phyloP scores from a whole-genome alignment of 1,284 basidiomycete genomes.

The Omphalotus olearius region DNA sequence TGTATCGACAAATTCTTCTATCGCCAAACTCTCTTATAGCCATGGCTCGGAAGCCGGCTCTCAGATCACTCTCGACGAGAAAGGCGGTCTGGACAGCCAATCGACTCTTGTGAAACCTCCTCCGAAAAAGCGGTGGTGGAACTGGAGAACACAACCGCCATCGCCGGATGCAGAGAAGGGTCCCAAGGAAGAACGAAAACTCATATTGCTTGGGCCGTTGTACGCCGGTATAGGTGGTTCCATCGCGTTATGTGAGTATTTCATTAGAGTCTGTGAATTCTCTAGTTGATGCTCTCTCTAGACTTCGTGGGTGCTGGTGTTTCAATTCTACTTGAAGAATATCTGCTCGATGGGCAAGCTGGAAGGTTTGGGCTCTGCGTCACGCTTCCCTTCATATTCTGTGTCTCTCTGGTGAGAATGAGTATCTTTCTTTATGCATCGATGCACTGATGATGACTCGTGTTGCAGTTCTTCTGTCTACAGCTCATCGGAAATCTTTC shows the following conservation, averaged over 20 bases:
- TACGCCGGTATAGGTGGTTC: constrained; percentile 65
- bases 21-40: too few species aligned
- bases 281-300: too few species aligned
- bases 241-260: constrained; percentile 56
- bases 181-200: constrained; percentile 24
- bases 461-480: constrained; percentile 54
- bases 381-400: constrained; percentile 66
- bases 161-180: neutral
- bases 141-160: neutral
- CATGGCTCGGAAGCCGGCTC: too few species aligned
- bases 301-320: constrained; percentile 30
- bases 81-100: too few species aligned
- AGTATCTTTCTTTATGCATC: neutral
- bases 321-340: constrained; percentile 60
- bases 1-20: constrained; percentile 12
- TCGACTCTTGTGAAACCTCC: too few species aligned
- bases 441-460: neutral
- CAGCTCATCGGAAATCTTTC: constrained; percentile 60
- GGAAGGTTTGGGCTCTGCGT: constrained; percentile 60
- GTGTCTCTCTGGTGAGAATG: constrained; percentile 60
- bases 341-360: constrained; percentile 60
- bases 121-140: too few species aligned
- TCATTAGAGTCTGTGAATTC: constrained; percentile 38
- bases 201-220: constrained; percentile 62
- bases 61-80: too few species aligned